Conservation (phyloP, 331 rosid genomes). For the Malus hybrid region DNA sequence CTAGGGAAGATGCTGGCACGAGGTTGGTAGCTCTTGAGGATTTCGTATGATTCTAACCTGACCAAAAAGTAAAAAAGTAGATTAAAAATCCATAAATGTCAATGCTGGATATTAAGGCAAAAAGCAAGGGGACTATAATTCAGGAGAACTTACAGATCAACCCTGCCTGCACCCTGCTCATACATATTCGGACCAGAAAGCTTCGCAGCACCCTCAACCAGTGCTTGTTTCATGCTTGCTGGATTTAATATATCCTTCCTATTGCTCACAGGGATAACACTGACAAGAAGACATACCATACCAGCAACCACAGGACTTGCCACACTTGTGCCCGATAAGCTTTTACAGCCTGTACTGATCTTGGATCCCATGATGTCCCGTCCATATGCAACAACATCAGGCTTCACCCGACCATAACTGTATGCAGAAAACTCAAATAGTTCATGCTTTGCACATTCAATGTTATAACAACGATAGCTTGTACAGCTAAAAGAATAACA, state of each 20-base stretch:
- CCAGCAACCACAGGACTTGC: conserved; percentile 99
- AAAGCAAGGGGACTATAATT: neutral
- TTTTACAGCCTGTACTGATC: conserved; percentile 91
- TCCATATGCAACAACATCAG: conserved; percentile 96
- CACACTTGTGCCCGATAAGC: conserved; percentile 96
- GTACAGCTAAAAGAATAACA: neutral
- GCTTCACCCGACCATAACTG: conserved; percentile 96
- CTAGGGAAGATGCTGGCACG: conserved; percentile 90
- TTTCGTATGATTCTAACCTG: conserved; percentile 93
- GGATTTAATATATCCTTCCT: conserved; percentile 77
- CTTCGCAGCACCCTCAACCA: conserved; percentile 95
- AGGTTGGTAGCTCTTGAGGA: conserved; percentile 82
- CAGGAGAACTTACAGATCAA: conserved; percentile 70
- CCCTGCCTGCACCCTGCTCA: conserved; percentile 99
- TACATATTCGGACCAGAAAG: conserved; percentile 83
- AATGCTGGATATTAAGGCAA: neutral
- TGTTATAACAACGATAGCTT: conserved; percentile 10
- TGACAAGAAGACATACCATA: conserved; percentile 90
- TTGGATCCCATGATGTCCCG: conserved; percentile 97
- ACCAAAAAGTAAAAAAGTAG: conserved; percentile 10
- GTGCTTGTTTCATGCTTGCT: conserved; percentile 98
- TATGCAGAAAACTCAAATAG: neutral
- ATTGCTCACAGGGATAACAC: conserved; percentile 67
- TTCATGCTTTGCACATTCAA: neutral
- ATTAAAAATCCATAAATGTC: conserved; percentile 2